Evolutionary conservation across 345 rosid genomes (phyloP).

Genomic region (Erysimum cheiranthoides): DNA sequence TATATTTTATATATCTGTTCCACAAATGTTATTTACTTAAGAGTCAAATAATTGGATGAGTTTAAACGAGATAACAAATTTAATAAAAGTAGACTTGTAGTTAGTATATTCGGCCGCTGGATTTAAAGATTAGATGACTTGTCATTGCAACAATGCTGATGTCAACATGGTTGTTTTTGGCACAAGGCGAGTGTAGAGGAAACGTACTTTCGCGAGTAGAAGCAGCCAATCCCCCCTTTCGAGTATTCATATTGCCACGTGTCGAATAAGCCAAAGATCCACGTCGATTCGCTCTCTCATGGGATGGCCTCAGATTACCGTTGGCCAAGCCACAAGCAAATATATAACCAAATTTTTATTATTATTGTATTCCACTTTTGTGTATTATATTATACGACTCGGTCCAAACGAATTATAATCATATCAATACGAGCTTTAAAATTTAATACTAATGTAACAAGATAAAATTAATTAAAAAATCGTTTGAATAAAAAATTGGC

Average conservation of each 20-base stretch:
- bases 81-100: too few species aligned
- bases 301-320: slow-evolving; percentile 9
- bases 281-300: slow-evolving; percentile 10
- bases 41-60: neutral
- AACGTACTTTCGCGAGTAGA: neutral
- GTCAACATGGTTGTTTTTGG: neutral
- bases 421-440: slow-evolving; percentile 3
- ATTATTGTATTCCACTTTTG: slow-evolving; percentile 21
- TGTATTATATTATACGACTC: slow-evolving; percentile 23
- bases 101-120: neutral
- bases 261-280: slow-evolving; percentile 7
- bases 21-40: neutral
- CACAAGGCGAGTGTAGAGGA: neutral
- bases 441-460: neutral
- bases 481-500: neutral
- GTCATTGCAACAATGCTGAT: neutral
- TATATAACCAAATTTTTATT: neutral
- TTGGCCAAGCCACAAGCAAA: slow-evolving; percentile 34
- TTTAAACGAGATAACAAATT: too few species aligned
- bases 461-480: neutral
- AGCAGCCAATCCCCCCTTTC: neutral
- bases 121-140: neutral
- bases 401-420: slow-evolving; percentile 6
- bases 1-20: too few species aligned
- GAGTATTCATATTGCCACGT: neutral